Evolutionary conservation across 345 rosid genomes (phyloP), one percentile per base, ranked within the genome.

Genomic region (Salix arbutifolia): DNA sequence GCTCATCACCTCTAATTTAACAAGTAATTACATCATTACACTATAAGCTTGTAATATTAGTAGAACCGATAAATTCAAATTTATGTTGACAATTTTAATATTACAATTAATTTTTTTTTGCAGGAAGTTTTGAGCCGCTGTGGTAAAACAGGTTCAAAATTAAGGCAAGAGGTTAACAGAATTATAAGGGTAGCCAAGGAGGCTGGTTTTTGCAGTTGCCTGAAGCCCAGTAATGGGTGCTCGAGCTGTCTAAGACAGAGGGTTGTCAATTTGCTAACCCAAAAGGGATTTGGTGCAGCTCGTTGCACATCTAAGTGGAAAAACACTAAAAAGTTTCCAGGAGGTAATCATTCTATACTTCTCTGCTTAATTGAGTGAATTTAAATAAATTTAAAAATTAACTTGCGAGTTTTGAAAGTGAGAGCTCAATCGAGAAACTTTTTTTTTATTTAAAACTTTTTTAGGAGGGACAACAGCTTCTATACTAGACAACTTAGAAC

Each of bases 221-320:
- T 65, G 1, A 72, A 79, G 56, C 79, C 76, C 23, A 78, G 70
- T 31, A 42, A 74, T 61, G 86, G 80, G 11, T 86, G 89, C 71
- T 72, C 31, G 19, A n/a, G 58, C 11, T 87, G 88, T 74, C 75
- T 87, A 38, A 72, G 90, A 48, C 61, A 23, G 74, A 76, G 33
- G 28, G 83, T 85, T 12, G 80, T 87, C 33, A 19, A 52, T 1
- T 67, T 77, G 74, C 87, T 87, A 69, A 67, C 70, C 30, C 72
- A 78, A 26, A 82, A 61, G 40, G 87, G 88, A 6, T 76, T 80
- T 65, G 70, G 72, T 52, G 87, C 88, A 6, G 53, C 75, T 37
- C 81, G 84, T 5, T 84, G 86, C 26, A 76, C 82, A 2, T 87
- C 90, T 0, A 73, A 67, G 73, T 87, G 90, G 90, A 85, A 84